These are phyloP conservation scores for Coccomyxa sp. DNA, from an alignment of 139 green algal species.

Conservation along the genomic window DNA sequence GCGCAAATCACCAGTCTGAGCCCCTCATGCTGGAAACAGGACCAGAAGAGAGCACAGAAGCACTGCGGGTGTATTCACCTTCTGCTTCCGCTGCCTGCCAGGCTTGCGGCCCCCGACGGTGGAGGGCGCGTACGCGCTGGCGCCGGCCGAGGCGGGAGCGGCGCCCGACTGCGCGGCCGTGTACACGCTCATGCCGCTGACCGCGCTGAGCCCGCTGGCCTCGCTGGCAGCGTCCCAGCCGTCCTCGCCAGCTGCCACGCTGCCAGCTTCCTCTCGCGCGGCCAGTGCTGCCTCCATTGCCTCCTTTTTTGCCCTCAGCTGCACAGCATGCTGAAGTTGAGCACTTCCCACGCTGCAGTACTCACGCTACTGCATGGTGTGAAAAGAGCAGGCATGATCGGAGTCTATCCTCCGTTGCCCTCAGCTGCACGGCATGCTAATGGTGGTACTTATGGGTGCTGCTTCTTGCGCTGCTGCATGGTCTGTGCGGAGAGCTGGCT, in stretches of 20 bases:
- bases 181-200: constrained; percentile 52
- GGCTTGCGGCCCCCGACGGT: constrained; percentile 42
- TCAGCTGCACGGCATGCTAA: too few relatives aligned
- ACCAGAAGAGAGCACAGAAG: too few relatives aligned
- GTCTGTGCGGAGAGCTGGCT: too few relatives aligned
- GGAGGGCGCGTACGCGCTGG: constrained; percentile 16
- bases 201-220: constrained; percentile 33
- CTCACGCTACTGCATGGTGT: not conserved
- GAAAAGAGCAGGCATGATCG: not conserved
- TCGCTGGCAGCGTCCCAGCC: constrained; percentile 12
- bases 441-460: too few relatives aligned
- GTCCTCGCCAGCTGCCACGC: constrained; percentile 14
- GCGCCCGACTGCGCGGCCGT: constrained; percentile 17
- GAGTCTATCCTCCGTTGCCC: too few relatives aligned
- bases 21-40: too few relatives aligned
- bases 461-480: too few relatives aligned
- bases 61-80: too few relatives aligned
- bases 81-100: too few relatives aligned
- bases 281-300: constrained; percentile 41
- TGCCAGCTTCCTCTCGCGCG: constrained; percentile 10
- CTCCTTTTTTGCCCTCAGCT: constrained; percentile 21
- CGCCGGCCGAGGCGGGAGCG: not conserved
- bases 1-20: too few relatives aligned
- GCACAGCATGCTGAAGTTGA: not conserved
- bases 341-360: not conserved